phyloP scores from a whole-genome alignment of 2,329 filamentous ascomycete genomes.

The Lachnellula hyalina region DNA sequence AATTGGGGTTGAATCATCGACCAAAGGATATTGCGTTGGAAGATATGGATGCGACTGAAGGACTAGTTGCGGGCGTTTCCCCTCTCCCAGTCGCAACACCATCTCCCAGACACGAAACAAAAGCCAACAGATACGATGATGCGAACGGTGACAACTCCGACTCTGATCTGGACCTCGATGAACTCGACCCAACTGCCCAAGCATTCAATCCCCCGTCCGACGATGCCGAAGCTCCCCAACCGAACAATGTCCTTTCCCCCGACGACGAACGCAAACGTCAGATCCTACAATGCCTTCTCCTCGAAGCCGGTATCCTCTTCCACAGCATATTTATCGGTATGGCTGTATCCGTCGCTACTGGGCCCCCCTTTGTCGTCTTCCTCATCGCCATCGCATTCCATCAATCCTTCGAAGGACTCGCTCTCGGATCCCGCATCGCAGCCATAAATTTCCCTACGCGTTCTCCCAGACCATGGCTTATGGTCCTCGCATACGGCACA shows the following conservation, averaged over 20 bases:
- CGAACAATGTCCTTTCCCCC: conserved; percentile 27
- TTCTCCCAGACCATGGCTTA: conserved; percentile 71
- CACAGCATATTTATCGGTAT: conserved; percentile 85
- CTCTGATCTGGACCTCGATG: conserved; percentile 56
- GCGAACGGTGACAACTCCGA: conserved; percentile 37
- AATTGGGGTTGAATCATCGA: conserved; percentile 33
- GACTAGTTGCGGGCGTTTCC: conserved; percentile 54
- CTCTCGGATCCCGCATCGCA: conserved; percentile 78
- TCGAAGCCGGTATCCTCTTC: conserved; percentile 80
- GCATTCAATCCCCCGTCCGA: conserved; percentile 18
- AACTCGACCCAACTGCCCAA: conserved; percentile 45
- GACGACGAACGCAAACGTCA: conserved; percentile 59
- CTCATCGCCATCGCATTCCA: conserved; percentile 78
- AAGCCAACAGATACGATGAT: conserved; percentile 28
- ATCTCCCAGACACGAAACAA: conserved; percentile 14
- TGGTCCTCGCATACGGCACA: conserved; percentile 70
- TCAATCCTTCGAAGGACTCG: conserved; percentile 84
- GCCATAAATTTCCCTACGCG: conserved; percentile 71
- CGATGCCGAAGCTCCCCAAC: conserved; percentile 22
- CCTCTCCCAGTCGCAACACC: conserved; percentile 53
- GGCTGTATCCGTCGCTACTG: conserved; percentile 76
- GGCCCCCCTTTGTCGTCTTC: conserved; percentile 73
- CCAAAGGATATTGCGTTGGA: conserved; percentile 46
- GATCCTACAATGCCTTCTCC: conserved; percentile 70
- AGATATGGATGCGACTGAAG: conserved; percentile 47